Percentiles rank a stretch among this genome's conserved stretches.
phyloP scores from a whole-genome alignment of 306 rosid genomes.

The Rosa chinensis region DNA sequence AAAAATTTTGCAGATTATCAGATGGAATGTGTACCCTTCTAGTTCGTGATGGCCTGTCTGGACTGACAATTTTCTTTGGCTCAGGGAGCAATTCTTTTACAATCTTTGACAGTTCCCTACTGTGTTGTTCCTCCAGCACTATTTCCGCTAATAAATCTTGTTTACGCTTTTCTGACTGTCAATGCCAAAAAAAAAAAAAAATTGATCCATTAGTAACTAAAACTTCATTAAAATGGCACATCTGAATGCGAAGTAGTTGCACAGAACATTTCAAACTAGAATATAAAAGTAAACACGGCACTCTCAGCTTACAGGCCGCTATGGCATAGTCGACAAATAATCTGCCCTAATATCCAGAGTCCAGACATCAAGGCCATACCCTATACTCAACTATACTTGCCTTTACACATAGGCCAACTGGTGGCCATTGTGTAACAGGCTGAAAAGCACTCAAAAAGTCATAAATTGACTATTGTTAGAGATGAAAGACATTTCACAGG shows the following conservation, averaged over 20 bases:
- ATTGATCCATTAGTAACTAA: not conserved
- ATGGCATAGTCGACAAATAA: not conserved
- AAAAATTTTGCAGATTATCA: slow-evolving; percentile 23
- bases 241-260: not conserved
- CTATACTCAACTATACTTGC: not conserved
- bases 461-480: not conserved
- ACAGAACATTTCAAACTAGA: not conserved
- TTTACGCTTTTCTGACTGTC: slow-evolving; percentile 81
- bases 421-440: slow-evolving; percentile 6
- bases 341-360: not conserved
- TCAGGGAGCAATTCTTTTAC: slow-evolving; percentile 66
- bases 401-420: not conserved
- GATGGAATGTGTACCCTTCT: slow-evolving; percentile 57
- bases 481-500: not conserved
- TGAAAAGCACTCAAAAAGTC: not conserved
- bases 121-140: slow-evolving; percentile 77
- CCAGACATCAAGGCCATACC: not conserved
- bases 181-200: slow-evolving; percentile 5
- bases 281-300: not conserved
- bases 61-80: slow-evolving; percentile 32
- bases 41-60: slow-evolving; percentile 46
- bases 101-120: slow-evolving; percentile 66
- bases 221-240: slow-evolving; percentile 7
- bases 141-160: slow-evolving; percentile 78
- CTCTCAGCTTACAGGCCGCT: not conserved